Evolutionary conservation across 805 yeast species (phyloP), one percentile per base, ranked within the genome.

Genomic region (Osmozyma mogii): DNA sequence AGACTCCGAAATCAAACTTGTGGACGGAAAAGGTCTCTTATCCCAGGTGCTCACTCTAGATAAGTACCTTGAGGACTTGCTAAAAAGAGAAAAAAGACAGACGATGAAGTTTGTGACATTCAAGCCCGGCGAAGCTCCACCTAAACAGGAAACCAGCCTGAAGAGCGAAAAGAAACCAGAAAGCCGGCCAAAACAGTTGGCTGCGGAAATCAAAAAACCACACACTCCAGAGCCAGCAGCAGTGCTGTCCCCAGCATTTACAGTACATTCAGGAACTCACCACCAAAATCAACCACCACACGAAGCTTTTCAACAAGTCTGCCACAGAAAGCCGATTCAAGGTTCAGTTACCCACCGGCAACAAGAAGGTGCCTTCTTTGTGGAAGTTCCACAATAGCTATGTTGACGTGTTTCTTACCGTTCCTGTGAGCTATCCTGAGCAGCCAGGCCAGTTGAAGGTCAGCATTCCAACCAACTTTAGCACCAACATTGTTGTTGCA

Each of bases 81-180:
- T 82, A 33, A 64, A 69, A 27, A 67, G 65, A 51, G 78, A 78
- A 38, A 77, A 75, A 41, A 65, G 68, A 24, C 72, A 69, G 14
- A 76, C 84, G 0, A 56, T 81, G 35, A 81, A 75, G 45, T 64
- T 80, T 41, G 77, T 78, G 17, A 66, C 62, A 9, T 41, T 43
- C 40, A 46, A 34, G 31, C n/a, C n/a, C n/a, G n/a, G n/a, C n/a
- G 35, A 33, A 17, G 34, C 34, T 15, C 37, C 1, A n/a, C n/a
- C 12, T 24, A 7, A 27, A 21, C 25, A 9, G 28, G 21, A 14
- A 25, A 23, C 3, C 22, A 34, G 5, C 27, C 17, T 13, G 18
- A 35, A 1, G 26, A 19, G 15, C 31, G 28, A 27, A 14, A 19
- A 29, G 14, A 26, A 20, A 14, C 18, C 34, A 5, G 29, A 26